Conservation (phyloP, 2,329 filamentous ascomycete species). For the Eutypella sp. region DNA sequence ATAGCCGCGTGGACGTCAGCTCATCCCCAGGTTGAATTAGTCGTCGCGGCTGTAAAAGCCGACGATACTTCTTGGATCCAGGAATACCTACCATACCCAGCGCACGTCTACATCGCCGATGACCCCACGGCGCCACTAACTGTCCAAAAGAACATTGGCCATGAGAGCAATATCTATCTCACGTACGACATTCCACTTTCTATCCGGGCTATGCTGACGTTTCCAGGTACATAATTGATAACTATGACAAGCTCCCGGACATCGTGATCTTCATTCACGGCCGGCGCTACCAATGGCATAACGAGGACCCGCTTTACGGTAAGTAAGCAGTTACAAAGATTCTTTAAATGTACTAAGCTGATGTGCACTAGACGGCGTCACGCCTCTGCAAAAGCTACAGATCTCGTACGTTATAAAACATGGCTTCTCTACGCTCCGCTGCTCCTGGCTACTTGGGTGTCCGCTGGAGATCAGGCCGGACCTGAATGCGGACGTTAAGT, state of each 20-base stretch:
- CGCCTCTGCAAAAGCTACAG: constrained; percentile 33
- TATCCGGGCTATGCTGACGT: constrained; percentile 2
- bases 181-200: constrained; percentile 11
- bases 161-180: constrained; percentile 32
- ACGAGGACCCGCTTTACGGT: constrained; percentile 33
- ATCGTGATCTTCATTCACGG: constrained; percentile 28
- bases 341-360: background rate
- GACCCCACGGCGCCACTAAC: constrained; percentile 33
- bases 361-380: constrained; percentile 22
- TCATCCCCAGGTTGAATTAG: constrained; percentile 11
- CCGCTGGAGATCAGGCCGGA: constrained; percentile 20
- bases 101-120: constrained; percentile 38
- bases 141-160: constrained; percentile 31
- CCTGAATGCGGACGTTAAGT: constrained; percentile 6
- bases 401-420: constrained; percentile 37
- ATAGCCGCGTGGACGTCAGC: background rate
- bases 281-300: constrained; percentile 28
- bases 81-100: constrained; percentile 14
- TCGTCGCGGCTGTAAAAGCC: constrained; percentile 19
- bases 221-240: constrained; percentile 22
- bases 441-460: constrained; percentile 43
- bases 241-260: constrained; percentile 26
- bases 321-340: constrained; percentile 6
- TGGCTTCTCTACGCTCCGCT: constrained; percentile 47
- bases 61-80: constrained; percentile 24